A percentile compares a stretch with the other conserved stretches of the same genome.
Evolutionary conservation across 1,284 basidiomycete species (phyloP).

Genomic region (Rhodofomes roseus): DNA sequence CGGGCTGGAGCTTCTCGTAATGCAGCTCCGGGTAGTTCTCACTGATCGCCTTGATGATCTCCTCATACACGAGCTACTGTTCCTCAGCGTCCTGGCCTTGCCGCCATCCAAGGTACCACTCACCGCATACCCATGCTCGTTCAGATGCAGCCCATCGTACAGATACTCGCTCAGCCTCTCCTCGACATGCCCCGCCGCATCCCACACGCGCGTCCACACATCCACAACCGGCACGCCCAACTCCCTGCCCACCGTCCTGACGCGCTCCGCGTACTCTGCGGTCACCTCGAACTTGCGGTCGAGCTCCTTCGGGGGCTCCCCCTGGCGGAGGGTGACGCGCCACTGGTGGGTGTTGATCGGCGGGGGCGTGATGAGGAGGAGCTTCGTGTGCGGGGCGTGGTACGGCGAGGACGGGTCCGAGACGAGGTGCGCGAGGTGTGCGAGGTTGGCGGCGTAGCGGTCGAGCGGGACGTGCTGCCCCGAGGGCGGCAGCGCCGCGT

Average conservation of each 20-base stretch:
- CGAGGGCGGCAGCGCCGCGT: constrained; percentile 37
- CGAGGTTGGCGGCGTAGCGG: constrained; percentile 66
- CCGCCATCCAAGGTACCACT: constrained; percentile 11
- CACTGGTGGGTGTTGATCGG: constrained; percentile 70
- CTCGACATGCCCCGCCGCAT: constrained; percentile 59
- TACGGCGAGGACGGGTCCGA: constrained; percentile 56
- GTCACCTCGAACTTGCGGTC: constrained; percentile 65
- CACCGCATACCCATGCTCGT: constrained; percentile 65
- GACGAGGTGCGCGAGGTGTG: constrained; percentile 58
- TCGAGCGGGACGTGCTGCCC: constrained; percentile 70
- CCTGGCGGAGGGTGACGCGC: constrained; percentile 40
- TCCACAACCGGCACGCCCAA: constrained; percentile 62
- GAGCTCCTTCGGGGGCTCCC: constrained; percentile 40
- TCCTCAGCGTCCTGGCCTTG: neutral
- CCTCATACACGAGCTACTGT: constrained; percentile 61
- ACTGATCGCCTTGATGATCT: constrained; percentile 54
- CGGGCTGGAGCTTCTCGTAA: constrained; percentile 49
- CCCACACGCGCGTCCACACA: constrained; percentile 64
- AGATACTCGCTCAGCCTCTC: constrained; percentile 46
- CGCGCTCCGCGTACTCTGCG: constrained; percentile 64
- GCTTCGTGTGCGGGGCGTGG: constrained; percentile 71
- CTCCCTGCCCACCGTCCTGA: constrained; percentile 53
- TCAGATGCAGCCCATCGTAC: constrained; percentile 77
- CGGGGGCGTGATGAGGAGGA: constrained; percentile 82
- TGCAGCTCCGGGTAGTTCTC: constrained; percentile 67